Conservation (phyloP, 371 early-diverging fungal genomes). For the Fennellomyces sp. region DNA sequence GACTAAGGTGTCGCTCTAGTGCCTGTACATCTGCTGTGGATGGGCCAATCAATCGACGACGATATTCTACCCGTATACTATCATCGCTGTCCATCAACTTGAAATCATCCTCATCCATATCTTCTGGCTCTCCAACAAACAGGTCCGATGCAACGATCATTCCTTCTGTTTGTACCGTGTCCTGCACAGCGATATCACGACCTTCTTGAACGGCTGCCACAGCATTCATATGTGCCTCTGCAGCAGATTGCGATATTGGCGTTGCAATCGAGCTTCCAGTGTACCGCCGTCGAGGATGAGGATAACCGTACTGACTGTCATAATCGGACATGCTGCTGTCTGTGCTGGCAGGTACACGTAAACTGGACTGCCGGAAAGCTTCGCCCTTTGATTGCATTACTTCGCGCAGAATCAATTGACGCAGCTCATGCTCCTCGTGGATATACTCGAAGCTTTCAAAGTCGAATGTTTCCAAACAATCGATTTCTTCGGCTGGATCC, state of each 20-base stretch:
- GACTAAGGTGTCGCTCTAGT: slow-evolving; percentile 25
- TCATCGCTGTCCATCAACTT: slow-evolving; percentile 16
- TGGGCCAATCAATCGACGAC: slow-evolving; percentile 24
- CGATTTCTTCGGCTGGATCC: slow-evolving; percentile 46
- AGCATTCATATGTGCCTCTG: slow-evolving; percentile 41
- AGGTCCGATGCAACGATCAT: slow-evolving; percentile 19
- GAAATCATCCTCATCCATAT: slow-evolving; percentile 29
- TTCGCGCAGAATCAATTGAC: slow-evolving; percentile 42
- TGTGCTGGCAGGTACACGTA: not conserved
- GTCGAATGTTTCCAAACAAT: slow-evolving; percentile 34
- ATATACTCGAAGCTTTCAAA: slow-evolving; percentile 51
- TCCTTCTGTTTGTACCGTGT: not conserved
- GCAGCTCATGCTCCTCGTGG: slow-evolving; percentile 37
- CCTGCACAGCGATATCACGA: slow-evolving; percentile 17
- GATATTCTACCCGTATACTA: slow-evolving; percentile 19
- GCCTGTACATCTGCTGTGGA: slow-evolving; percentile 14
- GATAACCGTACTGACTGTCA: not conserved
- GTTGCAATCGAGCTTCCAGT: slow-evolving; percentile 48
- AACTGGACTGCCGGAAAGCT: not conserved
- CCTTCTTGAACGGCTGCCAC: slow-evolving; percentile 37
- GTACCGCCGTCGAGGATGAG: slow-evolving; percentile 31
- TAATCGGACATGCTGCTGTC: not conserved
- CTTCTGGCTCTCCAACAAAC: slow-evolving; percentile 29
- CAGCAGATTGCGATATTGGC: slow-evolving; percentile 30
- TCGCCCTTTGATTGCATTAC: slow-evolving; percentile 25